Evolutionary conservation across 495 filamentous ascomycete genomes (phyloP), one percentile per base, ranked within the genome.

Genomic region (Xylaria flabelliformis): DNA sequence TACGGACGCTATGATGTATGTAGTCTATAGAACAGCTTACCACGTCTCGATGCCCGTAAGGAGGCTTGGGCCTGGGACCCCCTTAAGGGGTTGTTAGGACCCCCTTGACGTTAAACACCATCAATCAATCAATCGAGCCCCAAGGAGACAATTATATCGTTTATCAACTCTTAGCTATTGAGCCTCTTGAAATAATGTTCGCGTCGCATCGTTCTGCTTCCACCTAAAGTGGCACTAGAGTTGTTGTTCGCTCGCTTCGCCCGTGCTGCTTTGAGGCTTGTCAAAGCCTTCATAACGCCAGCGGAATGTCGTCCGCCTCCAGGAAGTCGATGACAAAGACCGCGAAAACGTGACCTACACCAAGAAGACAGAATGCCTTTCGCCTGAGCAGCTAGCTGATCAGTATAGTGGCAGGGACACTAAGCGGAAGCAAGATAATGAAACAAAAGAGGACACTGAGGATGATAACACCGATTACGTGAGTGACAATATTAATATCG

Each of bases 341-440:
- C 34, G 4, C 58, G 58, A 7, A 34, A 34, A 26, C 53, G 10
- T 17, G 8, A 21, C 4, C 4, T 62, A 62, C 19, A 10, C n/a
- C 34, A 62, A 12, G 17, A 62, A 62, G 32, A 41, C 19, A 21
- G 58, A 62, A 62, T 62, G 58, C 34, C 58, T 62, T 62, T 39
- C 34, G 34, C 58, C 58, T 62, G 32, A 62, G 58, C 58, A 62
- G 58, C 58, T 62, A 41, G 58, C 58, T 41, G 34, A 62, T 10
- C 58, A 62, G 34, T 62, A 62, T 19, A 12, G 58, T 36, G 34
- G 58, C n/a, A 3, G 34, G 34, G 34, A 34, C 34, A 62, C 17
- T 12, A 41, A 17, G 9, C 24, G 24, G 4, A 24, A 4, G 21
- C 7, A 3, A 9, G 55, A 6, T 32, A 21, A n/a, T n/a, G n/a